A percentile compares a stretch with the other conserved stretches of the same genome.
phyloP scores from a whole-genome alignment of 2,329 filamentous ascomycete species.

The Zymoseptoria brevis region DNA sequence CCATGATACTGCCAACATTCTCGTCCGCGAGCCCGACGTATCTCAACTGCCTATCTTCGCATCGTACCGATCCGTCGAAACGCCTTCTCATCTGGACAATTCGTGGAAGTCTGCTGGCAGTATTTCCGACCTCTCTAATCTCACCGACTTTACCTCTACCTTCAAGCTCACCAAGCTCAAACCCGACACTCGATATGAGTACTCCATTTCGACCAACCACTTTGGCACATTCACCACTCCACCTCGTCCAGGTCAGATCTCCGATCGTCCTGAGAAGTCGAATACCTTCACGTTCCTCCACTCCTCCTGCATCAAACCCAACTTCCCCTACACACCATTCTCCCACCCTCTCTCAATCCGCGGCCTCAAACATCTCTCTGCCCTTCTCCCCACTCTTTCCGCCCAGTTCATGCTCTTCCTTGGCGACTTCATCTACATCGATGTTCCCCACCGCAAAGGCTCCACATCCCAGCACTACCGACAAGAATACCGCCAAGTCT shows the following conservation, averaged over 20 bases:
- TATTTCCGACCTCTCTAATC: constrained; percentile 59
- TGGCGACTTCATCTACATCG: constrained; percentile 83
- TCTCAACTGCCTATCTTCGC: constrained; percentile 67
- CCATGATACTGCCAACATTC: constrained; percentile 65
- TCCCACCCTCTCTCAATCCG: constrained; percentile 75
- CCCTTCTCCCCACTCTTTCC: constrained; percentile 61
- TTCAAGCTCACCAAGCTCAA: constrained; percentile 60
- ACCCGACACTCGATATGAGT: constrained; percentile 71
- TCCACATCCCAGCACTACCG: constrained; percentile 67
- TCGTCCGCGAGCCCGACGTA: constrained; percentile 76
- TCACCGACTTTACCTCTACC: constrained; percentile 73
- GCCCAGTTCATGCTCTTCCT: constrained; percentile 67
- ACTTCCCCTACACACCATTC: constrained; percentile 81
- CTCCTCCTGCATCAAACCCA: constrained; percentile 84
- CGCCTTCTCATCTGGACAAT: constrained; percentile 38
- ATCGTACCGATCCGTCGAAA: constrained; percentile 45
- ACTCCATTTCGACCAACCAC: constrained; percentile 78
- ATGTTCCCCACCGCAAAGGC: constrained; percentile 76
- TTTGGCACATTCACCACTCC: constrained; percentile 73
- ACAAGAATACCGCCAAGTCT: constrained; percentile 90
- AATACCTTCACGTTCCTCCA: constrained; percentile 83
- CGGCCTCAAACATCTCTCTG: constrained; percentile 68
- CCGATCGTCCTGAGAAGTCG: constrained; percentile 44
- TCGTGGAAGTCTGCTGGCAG: constrained; percentile 61
- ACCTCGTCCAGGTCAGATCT: constrained; percentile 58